A percentile compares a stretch with the other conserved stretches of the same genome.
These are phyloP conservation scores for Nigrospora osmanthi DNA, from an alignment of 2,329 filamentous ascomycete species.

Conservation along the genomic window DNA sequence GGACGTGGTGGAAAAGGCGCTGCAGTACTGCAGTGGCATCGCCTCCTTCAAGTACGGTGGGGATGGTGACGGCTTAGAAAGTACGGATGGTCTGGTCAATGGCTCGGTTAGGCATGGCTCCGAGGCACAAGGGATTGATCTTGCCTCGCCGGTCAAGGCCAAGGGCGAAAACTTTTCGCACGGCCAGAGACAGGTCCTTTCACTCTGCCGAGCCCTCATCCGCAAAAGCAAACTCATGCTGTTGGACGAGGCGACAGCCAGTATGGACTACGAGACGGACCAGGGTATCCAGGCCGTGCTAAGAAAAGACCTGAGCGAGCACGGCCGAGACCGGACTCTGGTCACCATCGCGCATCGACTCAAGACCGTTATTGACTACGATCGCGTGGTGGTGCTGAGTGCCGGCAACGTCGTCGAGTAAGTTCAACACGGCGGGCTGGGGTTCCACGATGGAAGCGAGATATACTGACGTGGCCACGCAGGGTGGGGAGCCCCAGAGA, in stretches of 20 bases:
- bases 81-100: constrained; percentile 14
- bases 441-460: neutral
- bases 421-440: constrained; percentile 11
- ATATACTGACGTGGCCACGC: constrained; percentile 5
- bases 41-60: constrained; percentile 28
- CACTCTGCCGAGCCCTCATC: constrained; percentile 47
- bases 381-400: constrained; percentile 49
- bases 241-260: constrained; percentile 51
- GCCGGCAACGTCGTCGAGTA: constrained; percentile 45
- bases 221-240: constrained; percentile 47
- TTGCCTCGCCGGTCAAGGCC: constrained; percentile 40
- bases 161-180: constrained; percentile 49
- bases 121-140: constrained; percentile 21
- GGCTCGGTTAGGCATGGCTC: neutral
- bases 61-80: constrained; percentile 6
- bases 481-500: constrained; percentile 38
- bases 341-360: constrained; percentile 52
- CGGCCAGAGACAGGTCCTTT: constrained; percentile 50
- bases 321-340: constrained; percentile 38
- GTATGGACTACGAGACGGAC: constrained; percentile 52
- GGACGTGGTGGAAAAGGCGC: constrained; percentile 45
- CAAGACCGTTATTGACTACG: constrained; percentile 52
- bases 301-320: constrained; percentile 36
- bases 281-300: constrained; percentile 46
- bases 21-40: constrained; percentile 55